Percentiles rank a stretch among this genome's conserved stretches.
Evolutionary conservation across 495 filamentous ascomycete species (phyloP).

Genomic region (Daldinia bambusicola): DNA sequence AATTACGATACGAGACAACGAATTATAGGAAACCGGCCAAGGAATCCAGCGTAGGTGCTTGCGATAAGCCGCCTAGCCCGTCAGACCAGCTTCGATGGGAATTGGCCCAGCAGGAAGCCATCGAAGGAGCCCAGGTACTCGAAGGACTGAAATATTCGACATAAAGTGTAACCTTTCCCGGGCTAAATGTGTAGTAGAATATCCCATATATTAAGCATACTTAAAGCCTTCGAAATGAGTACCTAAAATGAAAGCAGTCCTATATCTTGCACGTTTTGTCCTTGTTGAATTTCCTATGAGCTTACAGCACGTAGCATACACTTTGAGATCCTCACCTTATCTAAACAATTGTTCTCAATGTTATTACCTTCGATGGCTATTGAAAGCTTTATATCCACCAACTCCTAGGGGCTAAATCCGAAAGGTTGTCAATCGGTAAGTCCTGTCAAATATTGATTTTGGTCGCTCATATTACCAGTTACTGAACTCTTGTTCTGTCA

Average conservation of each 20-base stretch:
- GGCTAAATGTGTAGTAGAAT: conserved; percentile 3
- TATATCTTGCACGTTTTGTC: not conserved
- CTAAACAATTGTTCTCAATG: not conserved
- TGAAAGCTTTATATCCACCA: not conserved
- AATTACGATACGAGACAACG: conserved; percentile 38
- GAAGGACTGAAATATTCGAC: conserved; percentile 23
- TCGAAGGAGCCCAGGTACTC: conserved; percentile 31
- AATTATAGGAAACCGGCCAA: conserved; percentile 30
- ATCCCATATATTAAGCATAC: not conserved
- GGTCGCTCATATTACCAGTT: not conserved
- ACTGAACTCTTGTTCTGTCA: not conserved
- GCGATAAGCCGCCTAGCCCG: conserved; percentile 47
- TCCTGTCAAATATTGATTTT: not conserved
- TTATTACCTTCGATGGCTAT: not conserved
- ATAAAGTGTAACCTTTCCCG: conserved; percentile 1
- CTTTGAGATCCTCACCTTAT: not conserved
- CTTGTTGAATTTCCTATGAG: not conserved
- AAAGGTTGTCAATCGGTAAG: not conserved
- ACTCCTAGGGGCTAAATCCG: not conserved
- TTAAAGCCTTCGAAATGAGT: not conserved
- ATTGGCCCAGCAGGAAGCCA: conserved; percentile 38
- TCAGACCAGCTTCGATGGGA: conserved; percentile 48
- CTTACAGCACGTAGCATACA: not conserved
- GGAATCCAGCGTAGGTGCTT: conserved; percentile 13
- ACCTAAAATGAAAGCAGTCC: not conserved